Conservation (phyloP, 2,329 filamentous ascomycete genomes). For the Dactylonectria estremocensis region DNA sequence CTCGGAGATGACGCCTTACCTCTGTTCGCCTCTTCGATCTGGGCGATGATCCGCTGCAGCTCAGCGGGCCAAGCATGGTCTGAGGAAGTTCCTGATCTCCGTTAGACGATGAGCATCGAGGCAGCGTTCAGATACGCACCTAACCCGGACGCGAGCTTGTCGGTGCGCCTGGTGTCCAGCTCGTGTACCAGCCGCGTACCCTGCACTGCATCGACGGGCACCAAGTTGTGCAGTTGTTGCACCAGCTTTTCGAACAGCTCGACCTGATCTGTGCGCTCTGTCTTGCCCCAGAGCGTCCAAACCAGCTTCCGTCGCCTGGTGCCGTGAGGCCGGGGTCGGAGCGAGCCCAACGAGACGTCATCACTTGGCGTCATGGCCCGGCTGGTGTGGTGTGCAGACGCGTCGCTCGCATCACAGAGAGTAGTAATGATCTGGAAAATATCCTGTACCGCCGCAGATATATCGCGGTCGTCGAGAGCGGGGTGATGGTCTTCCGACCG, state of each 20-base stretch:
- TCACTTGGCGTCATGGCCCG: neutral
- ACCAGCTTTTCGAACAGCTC: slow-evolving; percentile 17
- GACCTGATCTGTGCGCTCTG: slow-evolving; percentile 15
- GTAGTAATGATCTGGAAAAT: neutral
- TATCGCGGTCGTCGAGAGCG: too few relatives aligned
- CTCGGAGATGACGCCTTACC: neutral
- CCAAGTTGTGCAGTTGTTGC: slow-evolving; percentile 20
- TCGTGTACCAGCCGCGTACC: slow-evolving; percentile 6
- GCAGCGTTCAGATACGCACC: slow-evolving; percentile 15
- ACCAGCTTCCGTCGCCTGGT: slow-evolving; percentile 4
- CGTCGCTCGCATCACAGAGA: neutral
- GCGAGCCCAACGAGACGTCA: neutral
- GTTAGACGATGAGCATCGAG: slow-evolving; percentile 1
- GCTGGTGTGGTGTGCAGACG: neutral
- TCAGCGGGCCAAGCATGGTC: slow-evolving; percentile 3
- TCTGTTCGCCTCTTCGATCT: neutral
- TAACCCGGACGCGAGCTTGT: slow-evolving; percentile 4
- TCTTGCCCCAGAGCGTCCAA: slow-evolving; percentile 20
- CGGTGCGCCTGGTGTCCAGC: neutral
- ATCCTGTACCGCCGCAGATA: neutral
- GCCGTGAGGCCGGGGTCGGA: neutral
- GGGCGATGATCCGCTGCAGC: neutral
- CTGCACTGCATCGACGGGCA: slow-evolving; percentile 14
- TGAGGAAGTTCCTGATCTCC: slow-evolving; percentile 5
- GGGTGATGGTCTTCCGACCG: too few relatives aligned